Evolutionary conservation across 1,139 yeast species (phyloP).

Genomic region (Debaryomycetaceae sp.): DNA sequence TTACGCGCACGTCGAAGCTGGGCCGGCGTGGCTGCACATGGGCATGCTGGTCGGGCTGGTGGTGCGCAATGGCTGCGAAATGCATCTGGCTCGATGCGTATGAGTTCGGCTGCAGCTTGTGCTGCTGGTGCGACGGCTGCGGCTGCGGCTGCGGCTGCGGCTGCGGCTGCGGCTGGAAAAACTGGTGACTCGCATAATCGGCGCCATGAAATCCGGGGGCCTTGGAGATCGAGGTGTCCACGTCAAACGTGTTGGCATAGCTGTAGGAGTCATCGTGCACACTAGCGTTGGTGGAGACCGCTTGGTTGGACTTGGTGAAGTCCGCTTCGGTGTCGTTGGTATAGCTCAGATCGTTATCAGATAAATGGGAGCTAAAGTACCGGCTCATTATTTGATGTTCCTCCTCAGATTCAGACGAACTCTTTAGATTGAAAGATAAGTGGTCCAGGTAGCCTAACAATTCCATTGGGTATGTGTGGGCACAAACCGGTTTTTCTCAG

Average conservation of each 20-base stretch:
- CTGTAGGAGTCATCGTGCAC: constrained; percentile 5
- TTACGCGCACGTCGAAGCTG: no score
- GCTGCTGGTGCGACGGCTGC: no score
- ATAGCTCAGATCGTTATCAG: constrained; percentile 9
- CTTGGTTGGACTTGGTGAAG: constrained; percentile 1
- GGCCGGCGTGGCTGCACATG: not conserved
- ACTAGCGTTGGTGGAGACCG: no score
- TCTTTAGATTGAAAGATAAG: constrained; percentile 7
- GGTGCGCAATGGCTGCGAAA: not conserved
- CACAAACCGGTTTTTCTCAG: constrained; percentile 5
- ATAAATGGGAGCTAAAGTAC: constrained; percentile 7
- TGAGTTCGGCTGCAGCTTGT: no score
- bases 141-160: constrained; percentile 1
- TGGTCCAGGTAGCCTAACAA: constrained; percentile 9
- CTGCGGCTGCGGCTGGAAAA: constrained; percentile 2
- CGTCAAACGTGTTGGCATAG: constrained; percentile 4
- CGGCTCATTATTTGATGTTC: constrained; percentile 9
- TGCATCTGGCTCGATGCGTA: no score
- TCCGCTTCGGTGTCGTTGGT: constrained; percentile 9
- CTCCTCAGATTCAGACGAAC: constrained; percentile 10
- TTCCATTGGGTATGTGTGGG: constrained; percentile 8
- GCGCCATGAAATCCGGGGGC: constrained; percentile 1
- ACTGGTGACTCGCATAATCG: constrained; percentile 3
- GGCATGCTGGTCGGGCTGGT: not conserved
- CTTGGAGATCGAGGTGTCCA: not conserved